Base-by-base conservation (phyloP, 2,329 filamentous ascomycete genomes). In the Diaporthe ampelina region DNA sequence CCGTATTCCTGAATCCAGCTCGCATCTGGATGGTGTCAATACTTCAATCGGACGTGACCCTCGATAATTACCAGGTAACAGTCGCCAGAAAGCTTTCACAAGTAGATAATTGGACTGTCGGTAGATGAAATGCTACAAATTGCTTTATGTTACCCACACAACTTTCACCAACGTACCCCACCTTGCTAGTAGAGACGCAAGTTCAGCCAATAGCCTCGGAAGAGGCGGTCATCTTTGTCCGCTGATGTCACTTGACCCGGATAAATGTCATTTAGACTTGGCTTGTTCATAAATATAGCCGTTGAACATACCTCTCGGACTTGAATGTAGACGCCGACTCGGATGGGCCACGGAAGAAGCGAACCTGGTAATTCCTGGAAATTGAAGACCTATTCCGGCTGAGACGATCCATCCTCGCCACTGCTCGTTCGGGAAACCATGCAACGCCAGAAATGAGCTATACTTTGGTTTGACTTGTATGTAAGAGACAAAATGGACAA, bases 231-330 rank as follows among this genome's bases (percentile, higher is more conserved):
- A n/a, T 24, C 37, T 45, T 21, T 21, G 37, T 45, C 37, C 37
- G 58, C 24, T 11, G 29, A 67, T 52, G 63, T 67, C 11, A 67
- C 45, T 50, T 24, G 13, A 37, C 63, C 63, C 45, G 59, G 63
- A 13, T 52, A 52, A 67, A 67, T 52, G 29, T 19, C 21, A 52
- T n/a, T 37, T 32, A 29, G 21, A 19, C 63, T 37, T 37, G 13
- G 29, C 10, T 35, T 10, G 9, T 8, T 37, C 21, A 67, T 26
- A 17, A 35, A 50, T 1, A 2, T 17, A 63, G 8, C 43, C 40
- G 17, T 67, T 52, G 35, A 67, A 67, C 1, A 6, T 11, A 37
- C 6, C 21, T 32, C 21, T 67, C 63, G 29, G 29, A 32, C 45
- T 19, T 37, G 63, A 37, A 67, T 37, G 11, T 67, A 67, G 45